Conservation (phyloP, 225 moss, liverwort and hornwort species). For the Pseudoscleropodium purum region DNA sequence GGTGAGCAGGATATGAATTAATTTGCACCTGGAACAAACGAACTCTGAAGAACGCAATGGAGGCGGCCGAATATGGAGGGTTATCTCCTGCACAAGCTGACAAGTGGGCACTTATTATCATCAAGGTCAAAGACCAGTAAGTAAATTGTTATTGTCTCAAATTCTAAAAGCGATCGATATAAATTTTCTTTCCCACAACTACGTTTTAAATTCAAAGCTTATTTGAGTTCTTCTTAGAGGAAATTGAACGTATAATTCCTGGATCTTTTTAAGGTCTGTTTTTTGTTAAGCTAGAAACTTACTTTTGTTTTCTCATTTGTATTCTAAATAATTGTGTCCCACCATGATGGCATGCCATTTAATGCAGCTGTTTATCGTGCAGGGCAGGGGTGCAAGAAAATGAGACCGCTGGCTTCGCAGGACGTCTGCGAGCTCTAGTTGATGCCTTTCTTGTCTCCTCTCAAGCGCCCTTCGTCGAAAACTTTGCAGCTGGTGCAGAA, state of each 20-base stretch:
- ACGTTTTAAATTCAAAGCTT: background rate
- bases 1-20: slow-evolving; percentile 81
- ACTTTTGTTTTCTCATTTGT: background rate
- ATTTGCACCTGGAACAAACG: slow-evolving; percentile 55
- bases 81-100: slow-evolving; percentile 63
- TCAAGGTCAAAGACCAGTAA: slow-evolving; percentile 72
- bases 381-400: slow-evolving; percentile 31
- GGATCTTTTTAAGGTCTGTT: background rate
- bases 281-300: background rate
- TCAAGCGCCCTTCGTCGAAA: slow-evolving; percentile 82
- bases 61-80: slow-evolving; percentile 71
- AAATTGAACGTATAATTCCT: background rate
- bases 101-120: slow-evolving; percentile 68
- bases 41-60: slow-evolving; percentile 43
- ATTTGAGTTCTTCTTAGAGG: background rate
- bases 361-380: slow-evolving; percentile 7
- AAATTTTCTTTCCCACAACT: background rate
- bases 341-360: background rate
- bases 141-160: slow-evolving; percentile 1
- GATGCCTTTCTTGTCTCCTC: slow-evolving; percentile 73
- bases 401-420: slow-evolving; percentile 57
- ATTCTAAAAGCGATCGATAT: background rate
- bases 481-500: slow-evolving; percentile 74
- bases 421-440: slow-evolving; percentile 69
- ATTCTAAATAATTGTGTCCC: background rate